Evolutionary conservation across 2,329 filamentous ascomycete species (phyloP).

Genomic region (Beauveria sp.): DNA sequence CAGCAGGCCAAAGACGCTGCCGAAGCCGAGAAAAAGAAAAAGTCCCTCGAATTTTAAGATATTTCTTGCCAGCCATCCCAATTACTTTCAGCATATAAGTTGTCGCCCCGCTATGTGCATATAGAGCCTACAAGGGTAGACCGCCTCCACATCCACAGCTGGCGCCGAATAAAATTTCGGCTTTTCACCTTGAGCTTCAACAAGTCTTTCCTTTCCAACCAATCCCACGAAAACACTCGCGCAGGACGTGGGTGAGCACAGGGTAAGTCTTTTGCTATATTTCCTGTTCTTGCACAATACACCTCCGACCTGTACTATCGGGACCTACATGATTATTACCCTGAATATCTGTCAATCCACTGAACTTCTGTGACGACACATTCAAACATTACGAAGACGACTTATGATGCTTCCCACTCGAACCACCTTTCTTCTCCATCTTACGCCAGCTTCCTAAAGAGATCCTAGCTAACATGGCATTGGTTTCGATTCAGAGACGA

Average conservation of each 20-base stretch:
- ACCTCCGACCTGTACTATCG: not conserved
- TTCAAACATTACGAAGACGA: conserved; percentile 37
- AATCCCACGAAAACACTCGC: conserved; percentile 4
- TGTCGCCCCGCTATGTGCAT: conserved; percentile 11
- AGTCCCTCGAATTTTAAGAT: conserved; percentile 59
- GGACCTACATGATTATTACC: conserved; percentile 39
- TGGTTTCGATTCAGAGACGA: not conserved
- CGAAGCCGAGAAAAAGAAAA: conserved; percentile 49
- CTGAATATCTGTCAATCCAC: conserved; percentile 55
- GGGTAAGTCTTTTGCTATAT: conserved; percentile 14
- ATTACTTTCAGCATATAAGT: conserved; percentile 4
- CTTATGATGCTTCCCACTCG: conserved; percentile 27
- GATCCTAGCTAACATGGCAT: conserved; percentile 1
- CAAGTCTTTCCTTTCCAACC: not conserved
- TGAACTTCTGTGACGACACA: conserved; percentile 40
- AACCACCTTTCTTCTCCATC: not conserved
- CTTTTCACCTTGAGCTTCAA: not conserved
- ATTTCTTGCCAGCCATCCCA: not conserved
- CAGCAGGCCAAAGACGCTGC: conserved; percentile 25
- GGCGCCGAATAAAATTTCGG: conserved; percentile 9
- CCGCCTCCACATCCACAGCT: conserved; percentile 4
- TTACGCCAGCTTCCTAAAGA: not conserved
- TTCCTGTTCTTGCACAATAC: not conserved
- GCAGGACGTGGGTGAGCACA: conserved; percentile 11
- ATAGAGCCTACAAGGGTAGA: conserved; percentile 6